Percentiles rank a stretch among this genome's conserved stretches.
phyloP scores from a whole-genome alignment of 345 rosid genomes.

The Linum usitatissimum region DNA sequence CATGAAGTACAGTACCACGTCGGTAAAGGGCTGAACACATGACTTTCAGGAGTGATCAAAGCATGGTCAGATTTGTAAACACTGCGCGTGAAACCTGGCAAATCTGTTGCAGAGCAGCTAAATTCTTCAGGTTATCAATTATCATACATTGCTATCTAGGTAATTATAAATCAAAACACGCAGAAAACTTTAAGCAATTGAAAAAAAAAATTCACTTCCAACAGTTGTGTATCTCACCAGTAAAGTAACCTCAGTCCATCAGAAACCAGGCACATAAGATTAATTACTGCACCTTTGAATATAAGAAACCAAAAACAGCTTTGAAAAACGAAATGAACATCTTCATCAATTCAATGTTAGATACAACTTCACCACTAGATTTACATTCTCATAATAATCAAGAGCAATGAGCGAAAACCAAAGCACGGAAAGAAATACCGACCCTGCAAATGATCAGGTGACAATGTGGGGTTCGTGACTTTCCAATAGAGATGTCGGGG shows the following conservation, averaged over 20 bases:
- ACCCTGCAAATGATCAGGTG: constrained; percentile 89
- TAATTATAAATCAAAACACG: background rate
- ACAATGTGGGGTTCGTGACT: constrained; percentile 72
- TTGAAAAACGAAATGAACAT: background rate
- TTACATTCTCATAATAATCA: background rate
- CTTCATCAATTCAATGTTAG: background rate
- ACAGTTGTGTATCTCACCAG: background rate
- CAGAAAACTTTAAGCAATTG: background rate
- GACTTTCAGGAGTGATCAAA: constrained; percentile 83
- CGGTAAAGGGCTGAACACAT: constrained; percentile 77
- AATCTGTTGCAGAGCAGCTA: constrained; percentile 39
- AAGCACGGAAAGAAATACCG: background rate
- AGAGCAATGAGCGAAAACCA: background rate
- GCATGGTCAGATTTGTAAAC: constrained; percentile 75
- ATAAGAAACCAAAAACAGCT: too few species aligned
- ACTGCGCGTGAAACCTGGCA: constrained; percentile 89
- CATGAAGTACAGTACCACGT: constrained; percentile 66
- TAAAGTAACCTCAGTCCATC: too few species aligned
- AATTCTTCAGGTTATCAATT: background rate
- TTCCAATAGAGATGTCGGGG: constrained; percentile 62
- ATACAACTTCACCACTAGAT: background rate
- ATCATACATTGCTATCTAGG: background rate
- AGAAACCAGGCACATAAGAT: background rate
- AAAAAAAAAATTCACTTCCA: background rate
- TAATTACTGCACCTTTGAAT: background rate